Percentiles rank a stretch among this genome's conserved stretches.
Conservation (phyloP, 2,329 filamentous ascomycete species). For the Madurella fahalii region DNA sequence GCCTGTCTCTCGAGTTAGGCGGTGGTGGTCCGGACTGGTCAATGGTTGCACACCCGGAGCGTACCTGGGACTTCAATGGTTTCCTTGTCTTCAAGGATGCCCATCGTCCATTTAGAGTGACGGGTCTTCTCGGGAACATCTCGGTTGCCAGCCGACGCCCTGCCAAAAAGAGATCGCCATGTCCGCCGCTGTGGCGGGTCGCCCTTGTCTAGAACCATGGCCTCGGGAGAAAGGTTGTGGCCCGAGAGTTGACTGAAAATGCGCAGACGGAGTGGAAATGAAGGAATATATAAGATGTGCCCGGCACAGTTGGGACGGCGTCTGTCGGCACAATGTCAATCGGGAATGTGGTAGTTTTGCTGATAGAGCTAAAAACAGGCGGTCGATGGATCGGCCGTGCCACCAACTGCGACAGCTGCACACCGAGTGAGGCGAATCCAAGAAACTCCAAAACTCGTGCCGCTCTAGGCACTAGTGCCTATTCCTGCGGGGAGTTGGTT, state of each 20-base stretch:
- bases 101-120: constrained; percentile 55
- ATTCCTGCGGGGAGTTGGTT: not conserved
- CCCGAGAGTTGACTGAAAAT: not conserved
- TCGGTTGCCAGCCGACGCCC: constrained; percentile 1
- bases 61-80: constrained; percentile 86
- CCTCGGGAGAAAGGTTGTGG: not conserved
- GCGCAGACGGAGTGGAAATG: not conserved
- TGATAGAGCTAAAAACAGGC: not conserved
- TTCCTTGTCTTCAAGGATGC: constrained; percentile 75
- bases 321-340: not conserved
- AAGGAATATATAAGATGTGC: not conserved
- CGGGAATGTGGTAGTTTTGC: not conserved
- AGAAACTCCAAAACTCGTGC: not conserved
- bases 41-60: constrained; percentile 20
- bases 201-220: constrained; percentile 5
- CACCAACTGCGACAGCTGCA: not conserved
- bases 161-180: constrained; percentile 16
- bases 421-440: not conserved
- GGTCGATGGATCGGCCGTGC: not conserved
- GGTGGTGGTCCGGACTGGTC: not conserved
- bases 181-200: constrained; percentile 6
- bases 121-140: constrained; percentile 5
- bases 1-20: constrained; percentile 36
- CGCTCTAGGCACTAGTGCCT: constrained; percentile 1
- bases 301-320: not conserved